Conservation (phyloP, 805 yeast species). For the Cyberlindnera subsufficiens region DNA sequence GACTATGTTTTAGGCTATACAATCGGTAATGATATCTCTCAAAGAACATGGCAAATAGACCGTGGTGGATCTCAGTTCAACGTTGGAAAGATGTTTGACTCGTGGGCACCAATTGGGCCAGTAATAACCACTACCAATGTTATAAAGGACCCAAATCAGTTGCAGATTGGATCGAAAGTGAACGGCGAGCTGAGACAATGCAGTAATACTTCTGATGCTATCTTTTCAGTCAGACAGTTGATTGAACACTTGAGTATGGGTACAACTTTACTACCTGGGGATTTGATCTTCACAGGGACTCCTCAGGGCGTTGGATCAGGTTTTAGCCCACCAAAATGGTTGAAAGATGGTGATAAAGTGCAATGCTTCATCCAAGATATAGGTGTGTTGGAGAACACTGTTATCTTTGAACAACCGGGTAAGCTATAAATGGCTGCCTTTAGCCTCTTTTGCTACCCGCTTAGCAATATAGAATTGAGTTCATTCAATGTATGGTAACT, state of each 20-base stretch:
- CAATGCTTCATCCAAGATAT: constrained; percentile 36
- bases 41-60: constrained; percentile 50
- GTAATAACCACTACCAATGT: constrained; percentile 35
- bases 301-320: constrained; percentile 53
- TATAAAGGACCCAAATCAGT: constrained; percentile 23
- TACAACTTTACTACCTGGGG: constrained; percentile 47
- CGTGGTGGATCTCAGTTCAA: constrained; percentile 50
- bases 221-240: constrained; percentile 38
- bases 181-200: constrained; percentile 45
- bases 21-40: constrained; percentile 51
- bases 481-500: no score
- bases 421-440: neutral
- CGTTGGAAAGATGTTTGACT: constrained; percentile 47
- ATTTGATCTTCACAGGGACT: constrained; percentile 50
- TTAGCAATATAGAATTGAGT: no score
- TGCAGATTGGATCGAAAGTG: constrained; percentile 34
- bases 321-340: constrained; percentile 33
- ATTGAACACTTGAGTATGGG: constrained; percentile 45
- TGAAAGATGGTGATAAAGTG: constrained; percentile 38
- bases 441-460: no score
- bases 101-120: constrained; percentile 55
- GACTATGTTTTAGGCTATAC: constrained; percentile 46
- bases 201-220: constrained; percentile 41
- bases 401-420: constrained; percentile 4
- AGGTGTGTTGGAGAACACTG: constrained; percentile 35